Conservation (phyloP, 2,329 filamentous ascomycete genomes). For the Pseudocercospora eumusae region DNA sequence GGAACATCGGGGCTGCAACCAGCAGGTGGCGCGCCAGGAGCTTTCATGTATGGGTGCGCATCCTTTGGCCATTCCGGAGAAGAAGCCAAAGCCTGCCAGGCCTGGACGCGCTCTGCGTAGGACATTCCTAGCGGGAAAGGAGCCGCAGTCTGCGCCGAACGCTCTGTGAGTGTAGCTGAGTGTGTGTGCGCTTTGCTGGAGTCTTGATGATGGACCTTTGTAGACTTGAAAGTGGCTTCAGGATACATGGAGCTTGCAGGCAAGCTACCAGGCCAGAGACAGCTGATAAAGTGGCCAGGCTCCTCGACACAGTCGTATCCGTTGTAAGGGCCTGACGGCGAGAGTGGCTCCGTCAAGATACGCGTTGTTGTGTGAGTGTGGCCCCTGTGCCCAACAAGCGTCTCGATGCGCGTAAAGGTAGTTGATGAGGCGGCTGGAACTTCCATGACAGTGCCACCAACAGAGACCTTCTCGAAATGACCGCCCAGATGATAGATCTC, state of each 20-base stretch:
- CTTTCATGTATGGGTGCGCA: constrained; percentile 5
- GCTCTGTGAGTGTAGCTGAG: not conserved
- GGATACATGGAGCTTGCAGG: not conserved
- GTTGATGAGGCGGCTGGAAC: not conserved
- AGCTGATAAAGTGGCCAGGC: not conserved
- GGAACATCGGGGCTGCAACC: not conserved
- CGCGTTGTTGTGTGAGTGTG: not conserved
- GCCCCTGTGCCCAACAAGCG: not conserved
- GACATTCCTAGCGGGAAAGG: not conserved
- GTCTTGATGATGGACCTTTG: not conserved
- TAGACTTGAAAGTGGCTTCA: not conserved
- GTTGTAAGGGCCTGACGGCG: not conserved
- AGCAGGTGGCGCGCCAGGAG: not conserved
- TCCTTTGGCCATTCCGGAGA: constrained; percentile 1
- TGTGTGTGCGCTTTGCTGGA: not conserved
- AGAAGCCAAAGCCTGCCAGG: not conserved
- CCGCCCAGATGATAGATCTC: not conserved
- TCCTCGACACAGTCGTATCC: not conserved
- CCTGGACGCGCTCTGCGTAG: not conserved
- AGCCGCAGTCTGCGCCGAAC: not conserved
- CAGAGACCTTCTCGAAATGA: not conserved
- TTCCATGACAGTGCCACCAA: not conserved
- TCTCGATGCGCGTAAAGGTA: not conserved
- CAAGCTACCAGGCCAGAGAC: not conserved
- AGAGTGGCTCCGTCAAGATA: not conserved